Evolutionary conservation across 2,329 filamentous ascomycete species (phyloP).

Genomic region (Coniella vitis): DNA sequence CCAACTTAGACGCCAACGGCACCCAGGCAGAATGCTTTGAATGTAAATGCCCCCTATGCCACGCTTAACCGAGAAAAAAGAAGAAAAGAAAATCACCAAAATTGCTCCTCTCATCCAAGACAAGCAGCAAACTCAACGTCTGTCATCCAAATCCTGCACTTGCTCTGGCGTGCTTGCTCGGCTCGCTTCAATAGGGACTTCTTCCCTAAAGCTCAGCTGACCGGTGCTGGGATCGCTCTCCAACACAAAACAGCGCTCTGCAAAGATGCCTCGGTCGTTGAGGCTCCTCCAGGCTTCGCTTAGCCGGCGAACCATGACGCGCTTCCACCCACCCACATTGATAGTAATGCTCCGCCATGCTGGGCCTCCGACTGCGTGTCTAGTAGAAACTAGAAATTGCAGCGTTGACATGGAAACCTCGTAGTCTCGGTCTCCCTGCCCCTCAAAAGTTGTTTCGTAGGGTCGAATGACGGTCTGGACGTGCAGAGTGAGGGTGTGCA

Average conservation of each 20-base stretch:
- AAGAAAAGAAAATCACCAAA: too few species aligned
- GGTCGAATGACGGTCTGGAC: slow-evolving; percentile 36
- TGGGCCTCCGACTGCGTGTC: neutral
- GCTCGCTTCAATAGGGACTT: slow-evolving; percentile 18
- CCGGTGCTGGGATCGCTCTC: slow-evolving; percentile 20
- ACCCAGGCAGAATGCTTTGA: slow-evolving; percentile 29
- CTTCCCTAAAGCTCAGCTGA: slow-evolving; percentile 20
- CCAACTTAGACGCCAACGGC: too few species aligned
- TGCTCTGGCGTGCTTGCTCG: slow-evolving; percentile 10
- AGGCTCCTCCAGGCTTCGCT: slow-evolving; percentile 33
- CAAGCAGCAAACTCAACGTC: too few species aligned
- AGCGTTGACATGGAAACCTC: slow-evolving; percentile 30
- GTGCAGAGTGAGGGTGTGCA: slow-evolving; percentile 36
- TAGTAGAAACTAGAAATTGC: slow-evolving; percentile 26
- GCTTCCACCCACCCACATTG: slow-evolving; percentile 42
- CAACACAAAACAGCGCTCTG: slow-evolving; percentile 41
- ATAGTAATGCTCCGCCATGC: slow-evolving; percentile 36
- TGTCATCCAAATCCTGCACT: neutral
- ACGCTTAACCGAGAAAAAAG: too few species aligned
- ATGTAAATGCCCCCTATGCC: too few species aligned
- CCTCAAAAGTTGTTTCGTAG: slow-evolving; percentile 20
- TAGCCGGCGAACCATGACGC: slow-evolving; percentile 36
- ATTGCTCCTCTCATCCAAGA: too few species aligned
- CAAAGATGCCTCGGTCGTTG: slow-evolving; percentile 36
- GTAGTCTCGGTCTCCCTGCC: slow-evolving; percentile 30